Conservation (phyloP, 768 basidiomycete species). For the Psilocybe azurescens region DNA sequence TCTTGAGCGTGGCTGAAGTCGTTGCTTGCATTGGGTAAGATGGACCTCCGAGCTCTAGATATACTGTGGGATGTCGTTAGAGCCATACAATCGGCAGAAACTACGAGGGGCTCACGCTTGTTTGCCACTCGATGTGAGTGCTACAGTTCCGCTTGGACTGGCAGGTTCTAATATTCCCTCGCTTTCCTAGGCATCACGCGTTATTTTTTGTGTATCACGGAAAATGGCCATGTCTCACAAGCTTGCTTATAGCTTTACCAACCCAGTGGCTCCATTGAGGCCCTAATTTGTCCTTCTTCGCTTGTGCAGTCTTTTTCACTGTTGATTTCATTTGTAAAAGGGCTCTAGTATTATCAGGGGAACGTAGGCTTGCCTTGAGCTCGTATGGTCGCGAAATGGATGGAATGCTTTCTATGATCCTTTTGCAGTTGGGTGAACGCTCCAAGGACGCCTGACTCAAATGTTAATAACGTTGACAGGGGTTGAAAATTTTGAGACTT, state of each 20-base stretch:
- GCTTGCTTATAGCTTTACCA: conserved; percentile 45
- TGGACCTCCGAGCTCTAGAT: conserved; percentile 15
- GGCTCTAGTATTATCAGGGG: neutral
- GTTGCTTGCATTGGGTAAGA: neutral
- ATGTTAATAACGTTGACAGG: neutral
- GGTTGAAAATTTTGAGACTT: neutral
- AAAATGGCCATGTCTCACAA: conserved; percentile 35
- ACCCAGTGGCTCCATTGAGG: conserved; percentile 57
- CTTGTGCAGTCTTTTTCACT: conserved; percentile 52
- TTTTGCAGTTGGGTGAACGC: conserved; percentile 50
- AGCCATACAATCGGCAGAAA: neutral
- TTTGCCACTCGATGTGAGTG: conserved; percentile 48
- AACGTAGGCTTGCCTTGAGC: conserved; percentile 35
- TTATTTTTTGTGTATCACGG: neutral
- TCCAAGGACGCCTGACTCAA: conserved; percentile 46
- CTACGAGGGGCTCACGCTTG: conserved; percentile 43
- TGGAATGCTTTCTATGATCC: conserved; percentile 47
- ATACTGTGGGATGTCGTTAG: conserved; percentile 14
- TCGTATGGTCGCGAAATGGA: conserved; percentile 51
- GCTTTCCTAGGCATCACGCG: conserved; percentile 36
- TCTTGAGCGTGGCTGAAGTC: conserved; percentile 34
- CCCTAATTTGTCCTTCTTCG: conserved; percentile 49
- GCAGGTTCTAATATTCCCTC: conserved; percentile 46
- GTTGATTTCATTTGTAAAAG: neutral
- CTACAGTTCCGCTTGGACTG: conserved; percentile 39